Evolutionary conservation across 208 protist genomes (phyloP), one percentile per base, ranked within the genome.

Genomic region (Porcisia hertigi): DNA sequence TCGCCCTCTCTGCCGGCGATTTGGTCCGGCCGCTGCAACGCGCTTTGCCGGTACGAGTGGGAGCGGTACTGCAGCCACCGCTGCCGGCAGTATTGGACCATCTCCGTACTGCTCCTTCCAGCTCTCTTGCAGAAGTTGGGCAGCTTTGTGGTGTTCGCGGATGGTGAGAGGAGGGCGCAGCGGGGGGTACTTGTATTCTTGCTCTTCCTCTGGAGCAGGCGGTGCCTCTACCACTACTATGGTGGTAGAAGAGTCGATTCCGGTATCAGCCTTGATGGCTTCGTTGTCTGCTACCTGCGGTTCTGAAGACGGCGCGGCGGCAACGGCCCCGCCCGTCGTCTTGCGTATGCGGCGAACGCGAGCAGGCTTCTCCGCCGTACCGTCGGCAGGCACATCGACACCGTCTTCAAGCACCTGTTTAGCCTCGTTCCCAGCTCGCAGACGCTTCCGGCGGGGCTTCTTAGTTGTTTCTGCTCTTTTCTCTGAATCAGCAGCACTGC

Each of bases 121-220:
- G 39, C 62, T 71, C 54, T 85, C 69, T 45, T 88, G 85, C 59
- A 92, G 41, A 11, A 83, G 64, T 55, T 78, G 73, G 36, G 81
- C 47, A 11, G 91, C 91, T 41, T 78, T 82, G 69, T 85, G 53
- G 52, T 86, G 86, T 67, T 92, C 87, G 6, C 73, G 64, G 2
- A 71, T n/a, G 7, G 76, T 69, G 45, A 95, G 82, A 43, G 88
- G 84, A 14, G 91, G 88, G n/a, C 89, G 86, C 59, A 89, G 85
- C 12, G 81, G 78, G 4, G 88, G 85, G 79, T 92, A 92, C 2
- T 76, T 65, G 80, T 84, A 86, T 65, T 58, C 72, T 30, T 55
- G 47, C 53, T 79, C 76, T 66, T 84, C 66, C 3, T 36, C 79
- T 34, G 65, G 52, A 49, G 69, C 72, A 18, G 73, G 45, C 8